phyloP scores from a whole-genome alignment of 345 rosid genomes.

The Geranium rotundifolium region DNA sequence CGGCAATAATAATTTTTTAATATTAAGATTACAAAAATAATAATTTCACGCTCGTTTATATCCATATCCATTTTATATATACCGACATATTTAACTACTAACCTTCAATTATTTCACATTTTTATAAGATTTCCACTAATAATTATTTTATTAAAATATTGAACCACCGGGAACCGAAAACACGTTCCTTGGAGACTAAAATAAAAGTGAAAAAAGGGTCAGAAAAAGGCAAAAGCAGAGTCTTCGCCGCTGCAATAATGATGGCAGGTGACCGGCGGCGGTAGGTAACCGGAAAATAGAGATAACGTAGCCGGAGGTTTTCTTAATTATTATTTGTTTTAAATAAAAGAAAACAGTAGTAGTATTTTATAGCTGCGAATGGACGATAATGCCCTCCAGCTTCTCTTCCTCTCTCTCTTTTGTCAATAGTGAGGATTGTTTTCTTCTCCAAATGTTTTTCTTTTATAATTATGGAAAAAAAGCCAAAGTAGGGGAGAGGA shows the following conservation, averaged over 20 bases:
- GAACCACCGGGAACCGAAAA: neutral
- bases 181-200: neutral
- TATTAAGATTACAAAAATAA: too few species aligned
- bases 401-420: neutral
- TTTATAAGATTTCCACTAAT: too few species aligned
- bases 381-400: neutral
- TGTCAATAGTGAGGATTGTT: neutral
- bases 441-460: neutral
- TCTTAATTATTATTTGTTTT: too few species aligned
- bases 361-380: neutral
- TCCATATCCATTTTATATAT: too few species aligned
- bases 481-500: neutral
- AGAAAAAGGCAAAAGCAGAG: neutral
- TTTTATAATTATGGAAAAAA: neutral
- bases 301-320: neutral
- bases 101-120: too few species aligned
- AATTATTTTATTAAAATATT: too few species aligned
- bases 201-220: neutral
- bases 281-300: neutral
- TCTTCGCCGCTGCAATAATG: neutral
- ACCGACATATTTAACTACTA: too few species aligned
- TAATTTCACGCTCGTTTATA: too few species aligned
- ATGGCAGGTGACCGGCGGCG: neutral
- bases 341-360: neutral
- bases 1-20: too few species aligned